Base-by-base conservation (phyloP, 83 land plant genomes). In the Larix sibirica region DNA sequence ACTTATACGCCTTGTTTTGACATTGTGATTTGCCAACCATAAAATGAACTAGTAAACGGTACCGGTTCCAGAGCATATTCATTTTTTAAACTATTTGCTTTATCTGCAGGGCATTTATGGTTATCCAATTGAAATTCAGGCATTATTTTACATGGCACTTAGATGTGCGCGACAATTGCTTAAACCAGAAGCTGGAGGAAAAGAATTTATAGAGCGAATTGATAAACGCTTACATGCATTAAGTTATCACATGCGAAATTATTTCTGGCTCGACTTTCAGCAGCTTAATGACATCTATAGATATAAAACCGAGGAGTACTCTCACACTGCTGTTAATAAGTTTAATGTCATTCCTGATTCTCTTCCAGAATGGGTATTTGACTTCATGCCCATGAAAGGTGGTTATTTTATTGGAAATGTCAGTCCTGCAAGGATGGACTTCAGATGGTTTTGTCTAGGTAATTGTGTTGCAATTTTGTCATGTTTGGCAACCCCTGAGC, bases 361-460 rank as follows among this genome's bases (percentile, higher is more conserved):
- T 5, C 81, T 88, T 7, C 85, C 85, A 6, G 90, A 86, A 0
- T 86, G 85, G 88, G 65, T 88, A 24, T 86, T 88, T 78, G 88
- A 88, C 31, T 88, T 88, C 70, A 88, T 88, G 90, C 90, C 90
- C 0, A 26, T 77, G 73, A 77, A 50, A 8, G 90, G 90, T 2
- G 90, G 90, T 9, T 88, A 86, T 60, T 83, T 88, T 63, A 64
- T 88, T 20, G 90, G 90, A 23, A 88, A 88, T 73, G 88, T 88
- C 58, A 86, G 90, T n/a, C 90, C 88, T n/a, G 85, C 88, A 10
- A 20, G 90, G 16, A 80, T 88, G 90, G 90, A 88, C 77, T 88
- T 88, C 76, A 65, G 90, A 54, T 88, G 90, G 90, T 88, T 88
- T 62, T 77, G 63, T 24, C 21, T 86, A 2, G 90, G 90, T 4